A percentile compares a stretch with the other conserved stretches of the same genome.
phyloP scores from a whole-genome alignment of 176 grass and related monocot genomes.

The Oropetium thomaeum region DNA sequence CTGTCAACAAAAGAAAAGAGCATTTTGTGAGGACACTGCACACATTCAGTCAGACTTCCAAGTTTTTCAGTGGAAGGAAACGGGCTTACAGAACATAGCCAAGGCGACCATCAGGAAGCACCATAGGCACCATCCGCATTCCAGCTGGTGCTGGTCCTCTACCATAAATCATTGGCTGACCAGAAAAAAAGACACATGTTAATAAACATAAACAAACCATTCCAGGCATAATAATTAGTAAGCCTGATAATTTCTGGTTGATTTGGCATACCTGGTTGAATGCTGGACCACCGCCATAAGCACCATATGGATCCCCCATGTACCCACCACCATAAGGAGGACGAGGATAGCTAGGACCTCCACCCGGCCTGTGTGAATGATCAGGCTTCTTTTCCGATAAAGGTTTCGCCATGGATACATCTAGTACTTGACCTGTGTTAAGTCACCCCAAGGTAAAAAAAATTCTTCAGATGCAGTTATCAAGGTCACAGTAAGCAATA shows the following conservation, averaged over 20 bases:
- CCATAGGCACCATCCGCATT: slow-evolving; percentile 98
- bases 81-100: slow-evolving; percentile 86
- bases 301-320: slow-evolving; percentile 84
- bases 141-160: slow-evolving; percentile 86
- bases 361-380: slow-evolving; percentile 50
- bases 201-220: background rate
- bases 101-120: slow-evolving; percentile 93
- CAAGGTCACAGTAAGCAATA: background rate
- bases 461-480: background rate
- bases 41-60: background rate
- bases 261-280: slow-evolving; percentile 61
- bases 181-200: background rate
- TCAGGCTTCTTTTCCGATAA: slow-evolving; percentile 84
- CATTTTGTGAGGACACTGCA: slow-evolving; percentile 4
- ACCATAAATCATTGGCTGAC: slow-evolving; percentile 96
- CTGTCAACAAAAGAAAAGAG: slow-evolving; percentile 30
- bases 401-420: slow-evolving; percentile 90
- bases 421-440: slow-evolving; percentile 69
- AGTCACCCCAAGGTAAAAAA: background rate
- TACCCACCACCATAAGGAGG: slow-evolving; percentile 65
- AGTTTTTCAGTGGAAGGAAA: background rate
- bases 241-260: background rate
- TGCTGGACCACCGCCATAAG: slow-evolving; percentile 72
- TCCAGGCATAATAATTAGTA: background rate
- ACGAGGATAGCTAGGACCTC: slow-evolving; percentile 53